Base-by-base conservation (phyloP, 768 basidiomycete genomes). In the Dioszegia hungarica region DNA sequence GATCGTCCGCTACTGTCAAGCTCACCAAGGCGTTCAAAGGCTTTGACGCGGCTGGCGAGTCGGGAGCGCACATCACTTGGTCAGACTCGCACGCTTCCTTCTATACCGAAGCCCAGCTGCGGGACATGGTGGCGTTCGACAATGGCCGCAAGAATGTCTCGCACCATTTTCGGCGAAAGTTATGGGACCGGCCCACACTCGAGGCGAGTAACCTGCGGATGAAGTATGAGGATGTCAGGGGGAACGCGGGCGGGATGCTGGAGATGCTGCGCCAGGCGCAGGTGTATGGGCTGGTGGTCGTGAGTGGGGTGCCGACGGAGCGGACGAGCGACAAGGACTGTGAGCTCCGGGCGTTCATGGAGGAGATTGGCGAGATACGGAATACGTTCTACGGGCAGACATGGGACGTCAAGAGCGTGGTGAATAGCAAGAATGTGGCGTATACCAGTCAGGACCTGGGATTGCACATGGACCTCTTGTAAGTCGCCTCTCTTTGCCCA, bases 381-480 rank as follows among this genome's bases (percentile, higher is more conserved):
- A 79, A 81, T 41, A 98, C 92, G 9, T 93, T 97, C 74, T 99
- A 99, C 64, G 94, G 94, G 0, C 79, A 81, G 41, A 70, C 86
- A 1, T 97, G 91, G 90, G 84, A 95, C 73, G 93, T 98, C 25
- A 83, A 84, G 77, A 89, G 85, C 59, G 14, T 72, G 29, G 78
- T 75, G 38, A 80, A 89, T 54, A 88, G 88, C 67, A 82, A 80
- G 63, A 99, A 99, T 74, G 90, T 99, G 54, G 94, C 94, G 3
- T 97, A 95, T 73, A 99, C 94, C 12, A 85, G 91, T 73, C 80
- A 95, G 24, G 82, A 89, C 63, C 80, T 99, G 9, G 93, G 87
- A 0, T 72, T 93, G 20, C 93, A 97, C 68, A 89, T 90, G 87
- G 94, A 98, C 78, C 79, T 98, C 0, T 77, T 88, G 90, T 93